phyloP scores from a whole-genome alignment of 73 alveolate genomes.

The Breviolum minutum region DNA sequence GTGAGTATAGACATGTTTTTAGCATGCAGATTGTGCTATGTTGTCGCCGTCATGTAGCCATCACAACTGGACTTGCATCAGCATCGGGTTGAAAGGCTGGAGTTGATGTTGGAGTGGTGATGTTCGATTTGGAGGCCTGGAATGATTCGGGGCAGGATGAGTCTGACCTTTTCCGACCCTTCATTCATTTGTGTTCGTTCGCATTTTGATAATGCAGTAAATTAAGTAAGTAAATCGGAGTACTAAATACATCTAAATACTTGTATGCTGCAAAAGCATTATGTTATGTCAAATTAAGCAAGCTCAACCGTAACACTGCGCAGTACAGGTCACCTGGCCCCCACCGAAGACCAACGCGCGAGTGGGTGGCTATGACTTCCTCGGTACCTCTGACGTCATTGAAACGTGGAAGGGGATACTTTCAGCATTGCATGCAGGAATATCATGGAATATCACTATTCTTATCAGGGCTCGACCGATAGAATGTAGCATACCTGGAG shows the following conservation, averaged over 20 bases:
- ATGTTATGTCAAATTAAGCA: too few species aligned
- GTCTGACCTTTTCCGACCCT: too few species aligned
- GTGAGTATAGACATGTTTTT: too few species aligned
- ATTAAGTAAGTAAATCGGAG: too few species aligned
- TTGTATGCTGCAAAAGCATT: too few species aligned
- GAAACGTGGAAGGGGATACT: too few species aligned
- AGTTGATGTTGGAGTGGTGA: slow-evolving; percentile 30
- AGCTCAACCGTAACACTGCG: too few species aligned
- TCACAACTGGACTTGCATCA: neutral
- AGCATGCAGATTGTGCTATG: too few species aligned
- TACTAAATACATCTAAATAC: too few species aligned
- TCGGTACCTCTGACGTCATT: slow-evolving; percentile 9
- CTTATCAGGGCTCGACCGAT: neutral
- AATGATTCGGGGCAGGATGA: neutral
- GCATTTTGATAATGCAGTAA: too few species aligned
- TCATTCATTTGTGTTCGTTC: too few species aligned
- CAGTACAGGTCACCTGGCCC: slow-evolving; percentile 38
- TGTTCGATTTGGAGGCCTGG: slow-evolving; percentile 53
- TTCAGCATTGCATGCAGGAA: too few species aligned
- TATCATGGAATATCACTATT: neutral
- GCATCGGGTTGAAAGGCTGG: slow-evolving; percentile 6
- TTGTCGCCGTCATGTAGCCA: neutral
- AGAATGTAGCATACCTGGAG: neutral
- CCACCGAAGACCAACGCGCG: slow-evolving; percentile 28
- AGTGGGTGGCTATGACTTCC: slow-evolving; percentile 49